Evolutionary conservation across 306 rosid species (phyloP).

Genomic region (Cucurbita ficifolia): DNA sequence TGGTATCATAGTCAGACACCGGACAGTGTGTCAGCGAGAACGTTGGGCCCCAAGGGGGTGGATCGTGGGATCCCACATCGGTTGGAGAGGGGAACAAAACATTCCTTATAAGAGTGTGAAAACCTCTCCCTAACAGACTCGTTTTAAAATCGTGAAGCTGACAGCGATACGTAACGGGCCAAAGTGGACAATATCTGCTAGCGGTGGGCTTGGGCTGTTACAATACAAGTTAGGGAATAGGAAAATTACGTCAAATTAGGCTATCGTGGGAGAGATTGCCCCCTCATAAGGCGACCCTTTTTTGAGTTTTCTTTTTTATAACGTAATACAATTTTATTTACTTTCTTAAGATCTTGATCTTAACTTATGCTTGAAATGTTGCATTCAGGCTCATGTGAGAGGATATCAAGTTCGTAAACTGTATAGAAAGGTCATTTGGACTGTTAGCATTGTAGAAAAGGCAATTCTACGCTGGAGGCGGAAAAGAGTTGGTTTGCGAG

Average conservation of each 20-base stretch:
- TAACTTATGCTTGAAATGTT: not conserved
- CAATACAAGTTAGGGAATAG: not conserved
- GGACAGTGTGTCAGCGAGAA: no score
- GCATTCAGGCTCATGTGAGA: constrained; percentile 54
- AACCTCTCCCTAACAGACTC: no score
- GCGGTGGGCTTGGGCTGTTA: no score
- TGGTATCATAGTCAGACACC: no score
- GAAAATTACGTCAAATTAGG: not conserved
- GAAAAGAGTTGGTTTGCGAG: constrained; percentile 50
- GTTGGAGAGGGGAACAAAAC: no score
- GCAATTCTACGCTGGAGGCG: constrained; percentile 69
- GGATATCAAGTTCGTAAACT: constrained; percentile 62
- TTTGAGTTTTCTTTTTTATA: not conserved
- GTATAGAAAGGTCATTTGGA: constrained; percentile 53
- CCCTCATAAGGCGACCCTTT: not conserved
- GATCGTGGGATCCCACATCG: no score
- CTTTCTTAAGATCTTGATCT: not conserved
- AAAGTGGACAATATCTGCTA: no score
- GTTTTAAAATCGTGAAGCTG: no score
- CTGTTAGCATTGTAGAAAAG: constrained; percentile 60
- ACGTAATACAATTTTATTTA: not conserved
- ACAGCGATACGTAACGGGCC: no score
- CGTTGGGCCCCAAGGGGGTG: no score
- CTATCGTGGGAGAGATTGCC: not conserved
- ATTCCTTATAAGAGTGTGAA: no score